Percentiles rank a stretch among this genome's conserved stretches.
Evolutionary conservation across 2,329 filamentous ascomycete genomes (phyloP).

Genomic region (Aspergillus texensis): DNA sequence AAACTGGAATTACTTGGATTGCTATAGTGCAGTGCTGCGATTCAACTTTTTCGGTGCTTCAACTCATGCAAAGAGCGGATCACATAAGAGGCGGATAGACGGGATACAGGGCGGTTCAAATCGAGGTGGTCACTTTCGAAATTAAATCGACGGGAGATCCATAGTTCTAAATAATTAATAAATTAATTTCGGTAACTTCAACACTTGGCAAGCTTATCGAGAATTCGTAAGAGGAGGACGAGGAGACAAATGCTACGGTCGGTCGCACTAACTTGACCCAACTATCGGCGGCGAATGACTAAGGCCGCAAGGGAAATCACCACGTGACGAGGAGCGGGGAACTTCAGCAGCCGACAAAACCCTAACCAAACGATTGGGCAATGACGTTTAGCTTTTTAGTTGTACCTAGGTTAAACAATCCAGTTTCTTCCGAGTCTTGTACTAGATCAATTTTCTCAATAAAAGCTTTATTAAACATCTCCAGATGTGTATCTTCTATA

Average conservation of each 20-base stretch:
- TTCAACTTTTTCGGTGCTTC: background rate
- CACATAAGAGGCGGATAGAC: background rate
- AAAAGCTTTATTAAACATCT: constrained; percentile 2
- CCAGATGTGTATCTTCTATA: background rate
- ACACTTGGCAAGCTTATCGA: background rate
- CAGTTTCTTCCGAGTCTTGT: background rate
- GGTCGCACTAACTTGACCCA: constrained; percentile 1
- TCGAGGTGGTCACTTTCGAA: background rate
- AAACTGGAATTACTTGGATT: background rate
- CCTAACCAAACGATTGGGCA: background rate
- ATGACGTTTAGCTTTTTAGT: no score
- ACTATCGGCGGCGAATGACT: background rate
- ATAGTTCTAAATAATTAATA: background rate
- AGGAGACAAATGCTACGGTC: background rate
- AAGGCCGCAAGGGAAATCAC: background rate
- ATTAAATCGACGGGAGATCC: background rate
- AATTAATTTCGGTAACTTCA: background rate
- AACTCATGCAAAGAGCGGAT: background rate
- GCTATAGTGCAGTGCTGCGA: background rate
- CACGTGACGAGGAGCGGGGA: constrained; percentile 1
- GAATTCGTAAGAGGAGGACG: background rate
- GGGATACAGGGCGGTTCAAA: background rate
- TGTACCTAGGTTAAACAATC: no score
- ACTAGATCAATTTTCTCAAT: background rate
- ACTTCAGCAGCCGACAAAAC: background rate